Evolutionary conservation across 1,284 basidiomycete species (phyloP), one percentile per base, ranked within the genome.

Genomic region (Tetrapyrgos nigripes): DNA sequence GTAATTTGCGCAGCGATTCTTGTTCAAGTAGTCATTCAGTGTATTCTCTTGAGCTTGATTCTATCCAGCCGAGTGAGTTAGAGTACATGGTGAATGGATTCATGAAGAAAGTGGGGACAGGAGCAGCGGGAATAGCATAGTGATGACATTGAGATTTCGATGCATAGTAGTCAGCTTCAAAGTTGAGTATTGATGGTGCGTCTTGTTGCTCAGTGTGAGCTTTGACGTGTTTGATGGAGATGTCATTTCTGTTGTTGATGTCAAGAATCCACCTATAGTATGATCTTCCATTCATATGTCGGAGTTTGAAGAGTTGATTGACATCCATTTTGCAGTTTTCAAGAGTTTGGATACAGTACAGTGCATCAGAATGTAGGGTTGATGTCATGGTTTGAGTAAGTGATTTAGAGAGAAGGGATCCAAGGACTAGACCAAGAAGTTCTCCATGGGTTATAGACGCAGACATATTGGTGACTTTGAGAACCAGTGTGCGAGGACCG

Each of bases 101-200:
- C 57, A 58, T 58, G 28, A 50, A 35, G 54, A 56, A 56, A 21
- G 35, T 57, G 3, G 55, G 55, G 5, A 52, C 5, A 3, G 58
- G 53, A 4, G 53, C 53, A 2, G 28, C n/a, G 2, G 58, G 58
- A 8, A 46, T 19, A 26, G 17, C 43, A 23, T 26, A 17, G 1
- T n/a, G 13, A 13, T 21, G 45, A 14, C 49, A 13, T 31, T 50
- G 58, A 14, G 53, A 47, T 43, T 19, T 19, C 13, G 58, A 49
- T 13, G 52, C 52, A 31, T 47, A 46, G 13, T 55, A 8, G 37
- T 59, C 58, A 19, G 46, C 58, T 14, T 55, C 43, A 10, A 17
- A 29, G 26, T 59, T 59, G 11, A 46, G 28, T 3, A 23, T 19
- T 3, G 58, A 44, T 1, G 21, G 29, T 1, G 21, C 14, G 14